Evolutionary conservation across 805 yeast species (phyloP).

Genomic region (Nakazawaea holstii): DNA sequence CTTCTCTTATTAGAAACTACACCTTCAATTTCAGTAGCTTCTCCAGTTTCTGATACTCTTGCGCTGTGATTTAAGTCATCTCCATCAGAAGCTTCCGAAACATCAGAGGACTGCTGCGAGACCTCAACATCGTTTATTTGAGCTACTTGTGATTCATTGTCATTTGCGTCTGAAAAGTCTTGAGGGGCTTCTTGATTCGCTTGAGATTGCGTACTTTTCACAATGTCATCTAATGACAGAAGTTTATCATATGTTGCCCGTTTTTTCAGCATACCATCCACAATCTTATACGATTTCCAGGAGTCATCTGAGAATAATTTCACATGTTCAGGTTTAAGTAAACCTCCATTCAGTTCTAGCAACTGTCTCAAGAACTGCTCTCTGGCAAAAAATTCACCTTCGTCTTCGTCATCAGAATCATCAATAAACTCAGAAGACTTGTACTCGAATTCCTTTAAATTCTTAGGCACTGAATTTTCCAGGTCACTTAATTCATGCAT

Average conservation of each 20-base stretch:
- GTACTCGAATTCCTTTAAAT: conserved; percentile 13
- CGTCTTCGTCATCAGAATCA: conserved; percentile 57
- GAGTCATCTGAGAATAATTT: conserved; percentile 8
- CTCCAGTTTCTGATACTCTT: too few relatives aligned
- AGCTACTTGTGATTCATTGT: background rate
- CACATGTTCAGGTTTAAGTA: conserved; percentile 6
- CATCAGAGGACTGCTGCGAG: too few relatives aligned
- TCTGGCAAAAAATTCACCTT: conserved; percentile 45
- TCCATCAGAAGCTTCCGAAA: background rate
- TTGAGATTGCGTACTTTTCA: background rate
- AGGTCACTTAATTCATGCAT: conserved; percentile 29
- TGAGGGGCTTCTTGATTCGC: background rate
- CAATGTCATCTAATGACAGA: background rate
- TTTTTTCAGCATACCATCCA: background rate
- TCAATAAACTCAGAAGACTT: conserved; percentile 51
- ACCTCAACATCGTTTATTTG: too few relatives aligned
- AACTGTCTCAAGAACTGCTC: conserved; percentile 27
- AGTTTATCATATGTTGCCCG: background rate
- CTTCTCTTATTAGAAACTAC: background rate
- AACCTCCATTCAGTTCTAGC: conserved; percentile 8
- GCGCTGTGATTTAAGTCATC: too few relatives aligned
- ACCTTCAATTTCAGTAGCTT: background rate
- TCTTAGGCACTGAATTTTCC: conserved; percentile 15
- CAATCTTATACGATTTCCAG: conserved; percentile 9
- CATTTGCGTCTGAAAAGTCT: background rate